Percentiles rank a stretch among this genome's conserved stretches.
Evolutionary conservation across 306 rosid genomes (phyloP).

Genomic region (Rosa chinensis): DNA sequence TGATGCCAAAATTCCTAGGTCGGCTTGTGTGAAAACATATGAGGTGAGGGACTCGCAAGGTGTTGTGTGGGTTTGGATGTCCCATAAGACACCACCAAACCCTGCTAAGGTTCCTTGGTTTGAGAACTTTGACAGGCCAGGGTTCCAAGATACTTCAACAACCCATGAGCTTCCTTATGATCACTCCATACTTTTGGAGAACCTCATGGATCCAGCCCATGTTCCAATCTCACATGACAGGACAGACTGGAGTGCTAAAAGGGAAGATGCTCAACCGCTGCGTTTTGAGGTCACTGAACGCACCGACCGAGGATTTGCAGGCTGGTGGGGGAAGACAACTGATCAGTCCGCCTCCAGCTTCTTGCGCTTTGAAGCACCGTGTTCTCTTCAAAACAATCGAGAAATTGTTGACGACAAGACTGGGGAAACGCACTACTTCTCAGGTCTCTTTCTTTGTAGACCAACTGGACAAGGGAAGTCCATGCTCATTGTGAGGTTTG

Average conservation of each 20-base stretch:
- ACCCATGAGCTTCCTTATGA: constrained; percentile 96
- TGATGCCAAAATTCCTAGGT: constrained; percentile 78
- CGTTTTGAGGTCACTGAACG: constrained; percentile 75
- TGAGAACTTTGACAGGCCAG: constrained; percentile 82
- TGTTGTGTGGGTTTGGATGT: constrained; percentile 98
- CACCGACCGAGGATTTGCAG: constrained; percentile 85
- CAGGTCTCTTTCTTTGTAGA: constrained; percentile 83
- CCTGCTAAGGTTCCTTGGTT: constrained; percentile 73
- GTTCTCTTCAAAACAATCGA: constrained; percentile 81
- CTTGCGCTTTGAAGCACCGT: constrained; percentile 81
- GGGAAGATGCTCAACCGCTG: constrained; percentile 87
- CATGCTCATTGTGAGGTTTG: constrained; percentile 89
- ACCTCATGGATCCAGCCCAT: constrained; percentile 98
- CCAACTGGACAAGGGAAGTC: constrained; percentile 98
- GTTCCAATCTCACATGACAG: constrained; percentile 94
- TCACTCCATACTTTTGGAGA: constrained; percentile 90
- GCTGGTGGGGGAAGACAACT: constrained; percentile 77
- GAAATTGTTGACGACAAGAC: constrained; percentile 51
- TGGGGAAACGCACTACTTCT: constrained; percentile 65
- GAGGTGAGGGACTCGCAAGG: constrained; percentile 91
- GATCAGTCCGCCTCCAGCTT: constrained; percentile 51
- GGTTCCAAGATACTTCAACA: constrained; percentile 76
- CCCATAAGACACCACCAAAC: constrained; percentile 67
- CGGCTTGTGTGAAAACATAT: constrained; percentile 79
- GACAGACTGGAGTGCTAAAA: constrained; percentile 77